Percentiles rank a stretch among this genome's conserved stretches.
Evolutionary conservation across 345 rosid genomes (phyloP).

Genomic region (Microcos paniculata): DNA sequence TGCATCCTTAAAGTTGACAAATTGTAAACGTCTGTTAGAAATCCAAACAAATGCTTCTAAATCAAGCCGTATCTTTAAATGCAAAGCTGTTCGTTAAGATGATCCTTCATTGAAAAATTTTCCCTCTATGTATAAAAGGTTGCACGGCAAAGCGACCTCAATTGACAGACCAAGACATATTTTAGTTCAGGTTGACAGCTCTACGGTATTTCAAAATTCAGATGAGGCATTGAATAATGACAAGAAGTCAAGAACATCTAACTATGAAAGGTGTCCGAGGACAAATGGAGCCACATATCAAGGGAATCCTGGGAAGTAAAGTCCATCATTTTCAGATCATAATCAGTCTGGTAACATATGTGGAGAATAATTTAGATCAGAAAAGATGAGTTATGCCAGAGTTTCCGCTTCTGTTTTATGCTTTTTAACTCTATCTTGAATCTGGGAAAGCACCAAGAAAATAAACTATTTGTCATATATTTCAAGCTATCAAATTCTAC

Average conservation of each 20-base stretch:
- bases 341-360: conserved; percentile 2
- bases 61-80: background rate
- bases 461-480: background rate
- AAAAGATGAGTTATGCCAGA: background rate
- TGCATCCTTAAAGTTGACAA: background rate
- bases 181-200: background rate
- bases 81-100: background rate
- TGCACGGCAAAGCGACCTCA: background rate
- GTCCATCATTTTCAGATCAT: conserved; percentile 5
- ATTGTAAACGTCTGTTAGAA: background rate
- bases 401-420: background rate
- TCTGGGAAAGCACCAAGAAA: background rate
- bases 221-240: background rate
- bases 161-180: background rate
- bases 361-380: conserved; percentile 12
- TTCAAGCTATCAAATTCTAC: background rate
- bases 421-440: background rate
- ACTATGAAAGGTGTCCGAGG: background rate
- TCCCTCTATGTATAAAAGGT: background rate
- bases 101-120: background rate
- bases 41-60: conserved; percentile 5
- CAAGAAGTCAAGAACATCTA: background rate
- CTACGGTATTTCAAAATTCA: background rate
- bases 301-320: conserved; percentile 17
- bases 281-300: background rate